Evolutionary conservation across 2,329 filamentous ascomycete species (phyloP).

Genomic region (Aspergillus hortae): DNA sequence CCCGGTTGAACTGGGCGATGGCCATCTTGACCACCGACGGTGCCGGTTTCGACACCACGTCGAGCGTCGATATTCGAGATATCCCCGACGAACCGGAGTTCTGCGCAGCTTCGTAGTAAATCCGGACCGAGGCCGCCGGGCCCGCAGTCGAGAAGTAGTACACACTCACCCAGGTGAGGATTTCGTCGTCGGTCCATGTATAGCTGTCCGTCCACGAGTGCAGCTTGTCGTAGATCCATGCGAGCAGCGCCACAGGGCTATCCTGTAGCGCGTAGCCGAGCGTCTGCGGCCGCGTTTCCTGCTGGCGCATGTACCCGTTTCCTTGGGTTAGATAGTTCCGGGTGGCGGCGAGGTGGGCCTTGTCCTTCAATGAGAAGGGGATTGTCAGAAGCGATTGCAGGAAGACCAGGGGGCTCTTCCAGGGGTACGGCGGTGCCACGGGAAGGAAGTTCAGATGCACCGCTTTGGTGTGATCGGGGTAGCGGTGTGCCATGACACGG

Average conservation of each 20-base stretch:
- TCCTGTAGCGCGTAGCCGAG: slow-evolving; percentile 67
- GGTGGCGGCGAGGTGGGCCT: slow-evolving; percentile 19
- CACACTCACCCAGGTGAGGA: slow-evolving; percentile 70
- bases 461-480: slow-evolving; percentile 56
- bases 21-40: slow-evolving; percentile 49
- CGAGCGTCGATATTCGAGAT: slow-evolving; percentile 14
- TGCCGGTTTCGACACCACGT: slow-evolving; percentile 40
- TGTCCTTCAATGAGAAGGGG: slow-evolving; percentile 26
- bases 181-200: slow-evolving; percentile 71
- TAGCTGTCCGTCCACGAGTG: slow-evolving; percentile 72
- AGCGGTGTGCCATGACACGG: slow-evolving; percentile 57
- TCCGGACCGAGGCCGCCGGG: slow-evolving; percentile 62
- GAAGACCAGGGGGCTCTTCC: slow-evolving; percentile 55
- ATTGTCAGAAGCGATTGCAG: slow-evolving; percentile 25
- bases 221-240: slow-evolving; percentile 80
- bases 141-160: slow-evolving; percentile 70
- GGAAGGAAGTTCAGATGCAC: slow-evolving; percentile 60
- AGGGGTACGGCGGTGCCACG: slow-evolving; percentile 48
- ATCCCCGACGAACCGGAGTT: neutral
- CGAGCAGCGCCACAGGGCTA: slow-evolving; percentile 65
- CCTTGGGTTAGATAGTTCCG: slow-evolving; percentile 21
- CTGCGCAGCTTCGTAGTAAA: slow-evolving; percentile 66
- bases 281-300: slow-evolving; percentile 69
- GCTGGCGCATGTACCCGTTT: slow-evolving; percentile 54
- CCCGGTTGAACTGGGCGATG: slow-evolving; percentile 49